Percentiles rank a stretch among this genome's conserved stretches.
phyloP scores from a whole-genome alignment of 2,329 filamentous ascomycete genomes.

The Akanthomyces lecanii region DNA sequence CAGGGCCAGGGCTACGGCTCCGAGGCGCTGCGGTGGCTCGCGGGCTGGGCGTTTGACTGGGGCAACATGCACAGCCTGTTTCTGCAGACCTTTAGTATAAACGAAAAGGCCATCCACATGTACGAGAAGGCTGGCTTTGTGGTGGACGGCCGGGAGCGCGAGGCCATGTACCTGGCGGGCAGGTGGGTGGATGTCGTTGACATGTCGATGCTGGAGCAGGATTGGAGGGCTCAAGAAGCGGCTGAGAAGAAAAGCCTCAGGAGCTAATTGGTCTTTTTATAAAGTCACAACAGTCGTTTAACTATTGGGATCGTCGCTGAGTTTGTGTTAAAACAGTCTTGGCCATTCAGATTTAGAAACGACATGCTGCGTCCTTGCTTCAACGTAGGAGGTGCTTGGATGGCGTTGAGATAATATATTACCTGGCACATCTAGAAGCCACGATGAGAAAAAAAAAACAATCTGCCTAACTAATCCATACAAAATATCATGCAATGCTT shows the following conservation, averaged over 20 bases:
- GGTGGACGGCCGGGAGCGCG: constrained; percentile 35
- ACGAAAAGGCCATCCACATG: constrained; percentile 31
- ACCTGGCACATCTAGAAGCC: too few species aligned
- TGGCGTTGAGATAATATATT: too few species aligned
- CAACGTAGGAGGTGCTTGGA: too few species aligned
- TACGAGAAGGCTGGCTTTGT: constrained; percentile 41
- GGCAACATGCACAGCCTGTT: constrained; percentile 38
- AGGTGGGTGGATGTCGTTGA: constrained; percentile 30
- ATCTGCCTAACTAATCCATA: too few species aligned
- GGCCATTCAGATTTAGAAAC: too few species aligned
- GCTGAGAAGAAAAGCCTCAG: not conserved
- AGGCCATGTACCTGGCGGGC: constrained; percentile 32
- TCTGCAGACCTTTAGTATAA: constrained; percentile 37
- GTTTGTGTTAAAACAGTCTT: too few species aligned
- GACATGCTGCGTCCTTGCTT: too few species aligned
- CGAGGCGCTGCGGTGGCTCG: constrained; percentile 41
- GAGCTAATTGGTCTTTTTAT: not conserved
- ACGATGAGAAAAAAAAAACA: too few species aligned
- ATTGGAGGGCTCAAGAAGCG: constrained; percentile 26
- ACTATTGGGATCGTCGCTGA: too few species aligned
- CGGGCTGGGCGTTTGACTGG: constrained; percentile 39
- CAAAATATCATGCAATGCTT: too few species aligned
- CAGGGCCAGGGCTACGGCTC: constrained; percentile 39
- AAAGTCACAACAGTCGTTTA: too few species aligned
- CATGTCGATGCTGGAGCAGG: constrained; percentile 32